Conservation (phyloP, 2,329 filamentous ascomycete genomes). For the Claviceps paspali region DNA sequence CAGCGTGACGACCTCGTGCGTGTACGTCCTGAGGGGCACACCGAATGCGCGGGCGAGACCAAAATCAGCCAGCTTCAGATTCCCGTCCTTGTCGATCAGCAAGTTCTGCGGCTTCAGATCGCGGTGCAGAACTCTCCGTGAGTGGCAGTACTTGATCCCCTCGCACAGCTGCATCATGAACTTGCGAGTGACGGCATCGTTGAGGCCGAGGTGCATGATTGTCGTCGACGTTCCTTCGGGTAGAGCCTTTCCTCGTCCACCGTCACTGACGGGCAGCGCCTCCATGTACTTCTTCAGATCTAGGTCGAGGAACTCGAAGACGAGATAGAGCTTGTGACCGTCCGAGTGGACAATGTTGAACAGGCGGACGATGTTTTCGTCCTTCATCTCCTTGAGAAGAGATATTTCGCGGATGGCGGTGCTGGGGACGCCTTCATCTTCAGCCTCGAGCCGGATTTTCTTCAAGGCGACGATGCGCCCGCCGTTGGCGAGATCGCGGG, state of each 20-base stretch:
- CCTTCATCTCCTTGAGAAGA: conserved; percentile 84
- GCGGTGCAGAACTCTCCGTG: conserved; percentile 72
- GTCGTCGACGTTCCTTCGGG: conserved; percentile 58
- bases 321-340: conserved; percentile 86
- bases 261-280: conserved; percentile 67
- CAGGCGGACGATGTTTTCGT: conserved; percentile 77
- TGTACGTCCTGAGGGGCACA: conserved; percentile 81
- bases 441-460: conserved; percentile 88
- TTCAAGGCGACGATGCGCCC: conserved; percentile 84
- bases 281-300: conserved; percentile 97
- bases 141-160: conserved; percentile 77
- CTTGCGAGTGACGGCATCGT: conserved; percentile 72
- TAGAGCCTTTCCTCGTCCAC: conserved; percentile 70
- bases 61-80: conserved; percentile 83
- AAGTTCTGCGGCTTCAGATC: conserved; percentile 87
- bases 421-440: conserved; percentile 85
- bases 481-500: conserved; percentile 64
- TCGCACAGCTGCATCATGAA: conserved; percentile 83
- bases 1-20: conserved; percentile 85
- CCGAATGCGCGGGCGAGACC: conserved; percentile 81
- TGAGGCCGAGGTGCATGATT: conserved; percentile 54
- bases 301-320: conserved; percentile 81
- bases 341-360: conserved; percentile 90
- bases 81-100: conserved; percentile 72
- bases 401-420: conserved; percentile 92